These are phyloP conservation scores for Sclerotinia borealis DNA, from an alignment of 2,329 filamentous ascomycete species.

Conservation along the genomic window DNA sequence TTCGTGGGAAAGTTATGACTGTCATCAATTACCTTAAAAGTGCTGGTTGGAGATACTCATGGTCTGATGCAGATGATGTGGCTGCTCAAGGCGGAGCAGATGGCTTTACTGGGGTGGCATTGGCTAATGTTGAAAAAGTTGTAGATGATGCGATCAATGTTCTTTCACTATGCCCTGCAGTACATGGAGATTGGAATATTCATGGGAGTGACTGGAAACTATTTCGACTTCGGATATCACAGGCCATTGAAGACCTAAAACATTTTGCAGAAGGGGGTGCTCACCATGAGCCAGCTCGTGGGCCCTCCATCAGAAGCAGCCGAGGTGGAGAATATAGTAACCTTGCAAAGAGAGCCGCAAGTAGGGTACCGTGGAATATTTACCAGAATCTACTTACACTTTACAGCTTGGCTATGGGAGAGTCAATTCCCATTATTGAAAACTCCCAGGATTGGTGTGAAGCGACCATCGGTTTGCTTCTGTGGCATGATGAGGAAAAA, in stretches of 20 bases:
- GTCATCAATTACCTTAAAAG: slow-evolving; percentile 63
- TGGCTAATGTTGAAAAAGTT: slow-evolving; percentile 72
- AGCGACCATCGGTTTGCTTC: slow-evolving; percentile 72
- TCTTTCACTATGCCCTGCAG: slow-evolving; percentile 66
- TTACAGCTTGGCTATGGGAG: slow-evolving; percentile 75
- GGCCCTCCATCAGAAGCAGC: slow-evolving; percentile 41
- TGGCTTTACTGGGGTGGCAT: slow-evolving; percentile 63
- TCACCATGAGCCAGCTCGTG: slow-evolving; percentile 32
- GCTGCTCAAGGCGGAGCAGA: slow-evolving; percentile 49
- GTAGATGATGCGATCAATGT: slow-evolving; percentile 62
- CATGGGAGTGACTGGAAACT: slow-evolving; percentile 75
- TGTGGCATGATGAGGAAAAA: slow-evolving; percentile 88
- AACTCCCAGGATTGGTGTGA: slow-evolving; percentile 88
- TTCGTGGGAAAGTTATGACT: slow-evolving; percentile 67
- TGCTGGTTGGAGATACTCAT: slow-evolving; percentile 74
- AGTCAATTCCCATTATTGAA: slow-evolving; percentile 66
- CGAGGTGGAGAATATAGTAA: slow-evolving; percentile 57
- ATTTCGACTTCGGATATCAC: slow-evolving; percentile 69
- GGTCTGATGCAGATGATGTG: slow-evolving; percentile 56
- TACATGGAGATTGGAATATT: slow-evolving; percentile 72
- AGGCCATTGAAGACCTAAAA: slow-evolving; percentile 63
- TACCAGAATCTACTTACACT: slow-evolving; percentile 78
- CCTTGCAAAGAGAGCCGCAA: slow-evolving; percentile 68
- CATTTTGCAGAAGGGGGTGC: slow-evolving; percentile 66
- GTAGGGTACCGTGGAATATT: slow-evolving; percentile 81